These are phyloP conservation scores for Corymbia maculata DNA, from an alignment of 345 rosid species.

Conservation along the genomic window DNA sequence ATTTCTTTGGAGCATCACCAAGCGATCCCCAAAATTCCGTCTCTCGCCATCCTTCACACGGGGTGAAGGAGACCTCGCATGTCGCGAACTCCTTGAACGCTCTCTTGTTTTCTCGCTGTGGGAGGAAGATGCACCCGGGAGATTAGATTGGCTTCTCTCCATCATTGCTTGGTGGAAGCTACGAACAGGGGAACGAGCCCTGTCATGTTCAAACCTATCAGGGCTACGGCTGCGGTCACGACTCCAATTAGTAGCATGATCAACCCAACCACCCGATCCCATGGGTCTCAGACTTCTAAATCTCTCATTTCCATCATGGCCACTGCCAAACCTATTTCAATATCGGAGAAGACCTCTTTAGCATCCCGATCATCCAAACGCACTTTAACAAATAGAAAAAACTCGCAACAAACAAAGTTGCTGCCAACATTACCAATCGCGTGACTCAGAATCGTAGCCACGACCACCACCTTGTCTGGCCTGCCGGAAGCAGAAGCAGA, in stretches of 20 bases:
- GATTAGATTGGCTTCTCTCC: conserved; percentile 20
- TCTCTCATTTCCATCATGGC: conserved; percentile 7
- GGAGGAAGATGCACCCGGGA: neutral
- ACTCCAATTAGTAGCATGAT: conserved; percentile 1
- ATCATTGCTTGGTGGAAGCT: conserved; percentile 71
- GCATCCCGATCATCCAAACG: neutral
- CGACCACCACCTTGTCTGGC: neutral
- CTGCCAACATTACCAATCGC: too few species aligned
- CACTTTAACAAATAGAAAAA: neutral
- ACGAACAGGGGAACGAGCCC: conserved; percentile 30
- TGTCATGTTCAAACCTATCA: conserved; percentile 25
- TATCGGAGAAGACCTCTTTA: neutral
- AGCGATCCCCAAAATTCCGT: neutral
- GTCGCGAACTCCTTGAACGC: neutral
- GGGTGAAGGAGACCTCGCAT: neutral
- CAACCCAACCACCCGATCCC: conserved; percentile 27
- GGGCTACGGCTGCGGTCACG: conserved; percentile 46
- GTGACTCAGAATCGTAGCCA: neutral
- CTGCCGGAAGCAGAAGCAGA: neutral
- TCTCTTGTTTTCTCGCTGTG: neutral
- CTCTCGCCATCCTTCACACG: neutral
- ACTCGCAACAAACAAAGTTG: neutral
- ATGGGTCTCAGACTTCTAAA: conserved; percentile 15
- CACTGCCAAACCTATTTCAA: neutral
- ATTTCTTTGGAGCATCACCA: neutral